These are phyloP conservation scores for Suillus bovinus DNA, from an alignment of 768 basidiomycete genomes.

Conservation along the genomic window DNA sequence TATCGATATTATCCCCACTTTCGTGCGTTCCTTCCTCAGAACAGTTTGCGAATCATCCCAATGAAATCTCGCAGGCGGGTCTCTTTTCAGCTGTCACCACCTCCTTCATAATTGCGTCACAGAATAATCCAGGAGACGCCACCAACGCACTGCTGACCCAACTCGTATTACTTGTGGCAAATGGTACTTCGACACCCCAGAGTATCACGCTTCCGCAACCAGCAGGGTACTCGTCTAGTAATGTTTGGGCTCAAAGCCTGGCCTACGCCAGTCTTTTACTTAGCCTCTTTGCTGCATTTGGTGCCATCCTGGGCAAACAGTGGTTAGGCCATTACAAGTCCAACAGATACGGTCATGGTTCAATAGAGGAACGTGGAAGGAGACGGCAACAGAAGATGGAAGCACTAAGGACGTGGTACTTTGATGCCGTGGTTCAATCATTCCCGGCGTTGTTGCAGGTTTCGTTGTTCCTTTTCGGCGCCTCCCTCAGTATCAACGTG, in stretches of 20 bases:
- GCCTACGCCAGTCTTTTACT: slow-evolving; percentile 17
- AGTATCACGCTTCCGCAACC: slow-evolving; percentile 6
- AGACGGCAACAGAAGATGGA: slow-evolving; percentile 17
- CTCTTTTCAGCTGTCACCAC: slow-evolving; percentile 20
- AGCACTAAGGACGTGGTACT: slow-evolving; percentile 17
- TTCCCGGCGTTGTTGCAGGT: slow-evolving; percentile 16
- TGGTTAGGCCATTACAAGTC: slow-evolving; percentile 15
- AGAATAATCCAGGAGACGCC: slow-evolving; percentile 12
- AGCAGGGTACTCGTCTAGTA: slow-evolving; percentile 11
- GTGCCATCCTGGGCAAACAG: slow-evolving; percentile 21
- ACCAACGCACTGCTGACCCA: slow-evolving; percentile 16
- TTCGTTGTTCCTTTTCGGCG: slow-evolving; percentile 17
- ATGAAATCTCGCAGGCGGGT: slow-evolving; percentile 14
- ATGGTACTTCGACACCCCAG: slow-evolving; percentile 13
- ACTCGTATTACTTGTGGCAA: slow-evolving; percentile 12
- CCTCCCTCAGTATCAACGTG: slow-evolving; percentile 10
- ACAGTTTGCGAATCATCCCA: neutral
- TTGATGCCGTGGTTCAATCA: slow-evolving; percentile 13
- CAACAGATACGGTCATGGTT: slow-evolving; percentile 8
- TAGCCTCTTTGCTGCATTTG: slow-evolving; percentile 19
- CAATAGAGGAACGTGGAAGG: slow-evolving; percentile 15
- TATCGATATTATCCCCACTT: slow-evolving; percentile 14
- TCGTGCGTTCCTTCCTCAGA: slow-evolving; percentile 4
- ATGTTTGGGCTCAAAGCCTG: slow-evolving; percentile 16
- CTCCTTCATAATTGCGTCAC: slow-evolving; percentile 16